These are phyloP conservation scores for Chaetomium cochliodes DNA, from an alignment of 495 filamentous ascomycete species.

Conservation along the genomic window DNA sequence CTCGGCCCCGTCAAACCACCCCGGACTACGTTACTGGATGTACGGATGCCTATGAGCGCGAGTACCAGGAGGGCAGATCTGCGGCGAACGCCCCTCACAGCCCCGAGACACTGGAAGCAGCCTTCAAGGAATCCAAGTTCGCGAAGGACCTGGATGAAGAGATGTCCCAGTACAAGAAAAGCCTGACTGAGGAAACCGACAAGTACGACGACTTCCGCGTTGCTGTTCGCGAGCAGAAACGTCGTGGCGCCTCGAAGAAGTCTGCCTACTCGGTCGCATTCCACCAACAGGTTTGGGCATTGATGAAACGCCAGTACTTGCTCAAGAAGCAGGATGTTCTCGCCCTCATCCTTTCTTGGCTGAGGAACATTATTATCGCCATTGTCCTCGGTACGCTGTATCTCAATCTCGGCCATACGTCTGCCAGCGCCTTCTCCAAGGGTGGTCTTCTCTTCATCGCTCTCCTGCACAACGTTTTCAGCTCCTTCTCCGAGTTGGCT, in stretches of 20 bases:
- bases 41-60: constrained; percentile 79
- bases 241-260: constrained; percentile 60
- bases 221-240: constrained; percentile 76
- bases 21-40: constrained; percentile 83
- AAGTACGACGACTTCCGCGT: constrained; percentile 70
- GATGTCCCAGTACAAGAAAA: constrained; percentile 64
- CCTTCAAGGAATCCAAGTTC: constrained; percentile 65
- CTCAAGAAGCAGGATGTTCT: constrained; percentile 86
- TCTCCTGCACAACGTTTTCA: constrained; percentile 76
- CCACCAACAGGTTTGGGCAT: constrained; percentile 73
- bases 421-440: constrained; percentile 70
- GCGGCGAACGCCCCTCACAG: constrained; percentile 63
- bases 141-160: constrained; percentile 58
- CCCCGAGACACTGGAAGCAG: constrained; percentile 61
- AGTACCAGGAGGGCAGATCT: constrained; percentile 64
- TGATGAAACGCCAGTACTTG: constrained; percentile 79
- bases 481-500: constrained; percentile 71
- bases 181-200: constrained; percentile 59
- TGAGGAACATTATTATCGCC: constrained; percentile 71
- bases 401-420: constrained; percentile 63
- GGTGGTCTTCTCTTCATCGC: constrained; percentile 74
- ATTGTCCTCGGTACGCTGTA: constrained; percentile 78
- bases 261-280: constrained; percentile 82
- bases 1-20: constrained; percentile 78
- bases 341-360: constrained; percentile 69